These are phyloP conservation scores for Bryum argenteum DNA, from an alignment of 225 moss, liverwort and hornwort species.

Conservation along the genomic window DNA sequence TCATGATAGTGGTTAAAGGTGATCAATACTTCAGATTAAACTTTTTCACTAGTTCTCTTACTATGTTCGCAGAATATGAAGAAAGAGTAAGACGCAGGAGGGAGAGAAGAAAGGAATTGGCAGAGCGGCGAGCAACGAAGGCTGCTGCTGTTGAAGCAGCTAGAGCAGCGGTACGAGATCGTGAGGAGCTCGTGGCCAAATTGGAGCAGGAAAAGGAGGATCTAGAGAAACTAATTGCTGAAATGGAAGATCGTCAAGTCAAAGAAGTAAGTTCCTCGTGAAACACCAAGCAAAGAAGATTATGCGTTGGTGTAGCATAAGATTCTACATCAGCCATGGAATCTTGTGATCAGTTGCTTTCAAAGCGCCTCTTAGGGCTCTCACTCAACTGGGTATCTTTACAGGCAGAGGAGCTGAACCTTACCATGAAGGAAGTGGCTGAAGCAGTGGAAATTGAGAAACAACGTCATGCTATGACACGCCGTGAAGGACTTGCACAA, in stretches of 20 bases:
- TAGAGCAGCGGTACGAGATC: constrained; percentile 61
- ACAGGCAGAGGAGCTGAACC: constrained; percentile 69
- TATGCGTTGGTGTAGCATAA: not conserved
- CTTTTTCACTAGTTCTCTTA: constrained; percentile 7
- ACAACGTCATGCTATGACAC: constrained; percentile 61
- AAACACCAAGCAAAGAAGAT: constrained; percentile 14
- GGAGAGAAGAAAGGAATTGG: constrained; percentile 53
- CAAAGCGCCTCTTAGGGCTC: not conserved
- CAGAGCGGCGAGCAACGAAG: constrained; percentile 56
- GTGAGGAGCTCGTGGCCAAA: constrained; percentile 65
- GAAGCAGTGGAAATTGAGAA: constrained; percentile 79
- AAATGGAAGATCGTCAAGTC: constrained; percentile 76
- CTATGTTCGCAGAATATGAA: constrained; percentile 65
- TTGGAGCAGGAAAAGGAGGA: constrained; percentile 70
- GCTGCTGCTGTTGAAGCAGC: constrained; percentile 76
- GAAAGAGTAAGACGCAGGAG: constrained; percentile 62
- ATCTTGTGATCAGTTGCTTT: not conserved
- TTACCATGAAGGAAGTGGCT: constrained; percentile 72
- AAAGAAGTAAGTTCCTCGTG: constrained; percentile 52
- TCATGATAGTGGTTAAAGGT: not conserved
- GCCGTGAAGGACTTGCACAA: constrained; percentile 69
- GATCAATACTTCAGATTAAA: not conserved
- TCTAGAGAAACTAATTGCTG: constrained; percentile 66
- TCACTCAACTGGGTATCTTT: constrained; percentile 18
- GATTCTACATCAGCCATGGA: not conserved